A percentile compares a stretch with the other conserved stretches of the same genome.
These are phyloP conservation scores for Primulina tabacum DNA, from an alignment of 257 asterid genomes.

Conservation along the genomic window DNA sequence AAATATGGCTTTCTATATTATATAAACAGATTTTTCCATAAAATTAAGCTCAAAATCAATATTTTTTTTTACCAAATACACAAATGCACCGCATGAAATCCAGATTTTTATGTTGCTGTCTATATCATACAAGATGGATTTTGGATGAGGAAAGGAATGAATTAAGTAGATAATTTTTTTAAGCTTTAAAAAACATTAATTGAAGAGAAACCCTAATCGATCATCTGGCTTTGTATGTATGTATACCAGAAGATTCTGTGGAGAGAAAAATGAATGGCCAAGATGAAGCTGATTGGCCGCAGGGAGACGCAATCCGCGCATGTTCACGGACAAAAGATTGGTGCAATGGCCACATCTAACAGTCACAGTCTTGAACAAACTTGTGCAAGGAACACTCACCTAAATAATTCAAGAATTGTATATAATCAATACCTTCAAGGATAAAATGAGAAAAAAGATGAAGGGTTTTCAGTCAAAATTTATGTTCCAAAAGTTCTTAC, in stretches of 20 bases:
- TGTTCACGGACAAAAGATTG: conserved; percentile 88
- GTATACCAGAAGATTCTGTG: conserved; percentile 84
- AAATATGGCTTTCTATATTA: not conserved
- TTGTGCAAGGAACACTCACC: conserved; percentile 96
- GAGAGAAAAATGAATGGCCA: conserved; percentile 79
- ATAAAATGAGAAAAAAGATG: not conserved
- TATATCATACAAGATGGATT: not conserved
- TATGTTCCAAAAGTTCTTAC: not conserved
- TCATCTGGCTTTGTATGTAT: not conserved
- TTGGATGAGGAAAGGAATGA: too few species aligned
- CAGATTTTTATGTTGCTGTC: too few species aligned
- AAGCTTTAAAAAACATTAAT: too few species aligned
- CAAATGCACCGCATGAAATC: too few species aligned
- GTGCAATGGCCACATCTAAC: conserved; percentile 99
- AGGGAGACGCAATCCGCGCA: conserved; percentile 82
- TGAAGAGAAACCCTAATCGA: conserved; percentile 25
- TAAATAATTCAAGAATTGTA: conserved; percentile 10
- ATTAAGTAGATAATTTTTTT: not conserved
- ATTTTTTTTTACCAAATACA: too few species aligned
- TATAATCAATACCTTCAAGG: not conserved
- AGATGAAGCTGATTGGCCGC: conserved; percentile 78
- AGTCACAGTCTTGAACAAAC: conserved; percentile 92
- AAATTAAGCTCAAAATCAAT: too few species aligned
- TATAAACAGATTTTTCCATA: too few species aligned
- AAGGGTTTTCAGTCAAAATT: not conserved